phyloP scores from a whole-genome alignment of 345 rosid species.

The Boechera divaricarpa region DNA sequence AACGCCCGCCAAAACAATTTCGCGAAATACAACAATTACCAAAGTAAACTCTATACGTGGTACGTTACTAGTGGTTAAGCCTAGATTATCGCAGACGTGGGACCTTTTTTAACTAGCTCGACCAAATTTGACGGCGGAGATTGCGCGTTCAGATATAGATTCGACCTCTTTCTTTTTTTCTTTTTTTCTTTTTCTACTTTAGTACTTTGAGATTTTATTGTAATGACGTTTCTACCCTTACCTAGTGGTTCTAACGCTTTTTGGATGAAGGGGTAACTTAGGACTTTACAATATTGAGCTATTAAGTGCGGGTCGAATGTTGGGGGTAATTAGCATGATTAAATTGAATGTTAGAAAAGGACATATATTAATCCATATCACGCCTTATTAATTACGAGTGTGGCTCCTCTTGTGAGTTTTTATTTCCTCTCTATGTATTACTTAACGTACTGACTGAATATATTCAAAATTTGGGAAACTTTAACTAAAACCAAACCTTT shows the following conservation, averaged over 20 bases:
- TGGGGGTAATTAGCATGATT: constrained; percentile 44
- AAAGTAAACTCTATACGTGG: constrained; percentile 49
- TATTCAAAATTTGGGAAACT: constrained; percentile 21
- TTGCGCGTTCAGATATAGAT: constrained; percentile 38
- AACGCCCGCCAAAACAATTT: constrained; percentile 75
- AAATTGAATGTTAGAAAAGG: constrained; percentile 41
- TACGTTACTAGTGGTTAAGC: constrained; percentile 26
- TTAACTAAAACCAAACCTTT: neutral
- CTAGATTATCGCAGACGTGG: constrained; percentile 6
- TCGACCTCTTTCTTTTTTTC: neutral
- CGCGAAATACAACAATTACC: constrained; percentile 20
- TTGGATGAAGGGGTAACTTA: constrained; percentile 5
- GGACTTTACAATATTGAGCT: neutral
- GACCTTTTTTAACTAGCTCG: constrained; percentile 23
- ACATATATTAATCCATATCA: constrained; percentile 48
- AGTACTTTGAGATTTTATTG: neutral
- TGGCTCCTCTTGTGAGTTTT: constrained; percentile 38
- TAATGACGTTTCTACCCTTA: constrained; percentile 17
- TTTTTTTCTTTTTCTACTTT: neutral
- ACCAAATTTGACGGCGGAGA: constrained; percentile 50
- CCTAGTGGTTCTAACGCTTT: neutral
- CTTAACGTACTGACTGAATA: neutral
- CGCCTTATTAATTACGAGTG: constrained; percentile 42
- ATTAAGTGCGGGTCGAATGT: constrained; percentile 6
- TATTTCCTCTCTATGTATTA: neutral